phyloP scores from a whole-genome alignment of 75 land plant genomes.

The Isoetes taiwanensis region DNA sequence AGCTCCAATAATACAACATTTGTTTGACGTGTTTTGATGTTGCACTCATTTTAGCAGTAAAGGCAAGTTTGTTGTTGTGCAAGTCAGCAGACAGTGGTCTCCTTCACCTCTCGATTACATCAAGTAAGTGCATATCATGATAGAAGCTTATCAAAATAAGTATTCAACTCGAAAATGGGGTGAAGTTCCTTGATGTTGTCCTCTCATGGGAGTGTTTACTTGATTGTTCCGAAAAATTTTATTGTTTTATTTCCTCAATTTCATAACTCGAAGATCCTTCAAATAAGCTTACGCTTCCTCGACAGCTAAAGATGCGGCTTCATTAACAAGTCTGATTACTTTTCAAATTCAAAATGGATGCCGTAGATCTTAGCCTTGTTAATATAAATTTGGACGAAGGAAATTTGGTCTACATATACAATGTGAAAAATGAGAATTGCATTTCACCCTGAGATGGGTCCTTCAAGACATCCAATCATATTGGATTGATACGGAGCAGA shows the following conservation, averaged over 20 bases:
- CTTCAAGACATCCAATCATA: too few species aligned
- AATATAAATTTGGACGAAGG: constrained; percentile 31
- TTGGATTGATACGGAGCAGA: too few species aligned
- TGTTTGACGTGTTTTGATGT: constrained; percentile 51
- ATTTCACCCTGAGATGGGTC: too few species aligned
- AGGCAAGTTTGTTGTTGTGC: constrained; percentile 64
- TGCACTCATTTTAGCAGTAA: constrained; percentile 39
- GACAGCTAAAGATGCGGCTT: constrained; percentile 49
- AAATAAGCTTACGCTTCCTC: constrained; percentile 34
- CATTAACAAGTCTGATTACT: constrained; percentile 1
- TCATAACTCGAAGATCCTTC: neutral
- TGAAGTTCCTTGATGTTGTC: constrained; percentile 34
- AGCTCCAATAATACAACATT: constrained; percentile 27
- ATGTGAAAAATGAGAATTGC: too few species aligned
- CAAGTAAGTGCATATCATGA: constrained; percentile 35
- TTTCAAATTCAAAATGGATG: constrained; percentile 36
- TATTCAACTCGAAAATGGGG: constrained; percentile 38
- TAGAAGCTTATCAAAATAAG: constrained; percentile 31
- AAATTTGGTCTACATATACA: too few species aligned
- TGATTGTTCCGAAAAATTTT: neutral
- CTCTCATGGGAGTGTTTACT: constrained; percentile 37
- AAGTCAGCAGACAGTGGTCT: constrained; percentile 70
- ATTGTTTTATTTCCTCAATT: neutral
- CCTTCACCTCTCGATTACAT: constrained; percentile 69
- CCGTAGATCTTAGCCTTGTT: constrained; percentile 44